Conservation (phyloP, 169 alveolate genomes). For the Amoebophrya sp. region DNA sequence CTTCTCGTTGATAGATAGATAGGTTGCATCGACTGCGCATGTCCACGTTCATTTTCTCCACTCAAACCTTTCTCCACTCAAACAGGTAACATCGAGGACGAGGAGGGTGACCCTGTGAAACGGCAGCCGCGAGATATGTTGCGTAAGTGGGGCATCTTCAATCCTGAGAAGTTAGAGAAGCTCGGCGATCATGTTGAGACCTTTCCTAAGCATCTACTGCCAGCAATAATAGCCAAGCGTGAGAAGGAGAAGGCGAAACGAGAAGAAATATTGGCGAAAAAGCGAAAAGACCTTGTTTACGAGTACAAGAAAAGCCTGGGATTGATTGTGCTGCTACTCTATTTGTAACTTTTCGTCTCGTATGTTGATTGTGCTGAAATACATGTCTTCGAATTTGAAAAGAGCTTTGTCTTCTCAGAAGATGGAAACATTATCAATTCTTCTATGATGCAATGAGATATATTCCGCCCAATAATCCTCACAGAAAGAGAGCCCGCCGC, state of each 20-base stretch:
- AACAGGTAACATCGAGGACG: neutral
- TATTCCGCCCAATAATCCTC: no score
- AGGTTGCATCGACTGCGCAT: neutral
- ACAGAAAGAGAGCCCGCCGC: no score
- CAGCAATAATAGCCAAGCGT: neutral
- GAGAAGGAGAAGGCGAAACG: neutral
- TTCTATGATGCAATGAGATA: no score
- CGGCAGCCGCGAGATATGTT: no score
- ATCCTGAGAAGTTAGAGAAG: neutral
- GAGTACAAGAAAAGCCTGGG: neutral
- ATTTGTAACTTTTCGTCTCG: no score
- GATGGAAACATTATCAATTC: no score
- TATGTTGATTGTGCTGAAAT: no score
- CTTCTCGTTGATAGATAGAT: neutral
- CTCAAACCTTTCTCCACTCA: neutral
- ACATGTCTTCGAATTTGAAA: no score
- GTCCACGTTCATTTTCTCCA: neutral
- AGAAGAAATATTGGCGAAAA: no score
- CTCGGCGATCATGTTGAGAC: neutral
- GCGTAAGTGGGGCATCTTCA: neutral
- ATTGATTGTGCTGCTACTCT: neutral
- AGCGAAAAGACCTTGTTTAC: neutral
- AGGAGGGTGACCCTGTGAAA: neutral
- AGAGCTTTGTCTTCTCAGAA: no score
- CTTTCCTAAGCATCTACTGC: neutral